Conservation (phyloP, 345 rosid genomes). For the Bretschneidera sinensis region DNA sequence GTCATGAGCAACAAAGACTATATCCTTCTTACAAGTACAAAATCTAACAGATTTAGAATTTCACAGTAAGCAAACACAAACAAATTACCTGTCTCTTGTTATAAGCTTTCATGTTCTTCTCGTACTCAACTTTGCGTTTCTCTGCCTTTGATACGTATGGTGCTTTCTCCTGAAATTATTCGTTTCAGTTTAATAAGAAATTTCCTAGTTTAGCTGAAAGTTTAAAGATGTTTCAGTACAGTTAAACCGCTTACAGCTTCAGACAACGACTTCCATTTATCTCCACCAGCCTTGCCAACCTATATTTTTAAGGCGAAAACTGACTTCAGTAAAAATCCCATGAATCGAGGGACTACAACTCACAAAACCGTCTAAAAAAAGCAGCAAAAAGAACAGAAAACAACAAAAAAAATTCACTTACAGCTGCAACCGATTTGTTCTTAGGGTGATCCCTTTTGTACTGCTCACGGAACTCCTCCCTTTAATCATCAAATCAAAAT, state of each 20-base stretch:
- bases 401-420: slow-evolving; percentile 39
- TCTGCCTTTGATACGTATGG: slow-evolving; percentile 79
- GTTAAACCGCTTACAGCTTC: slow-evolving; percentile 44
- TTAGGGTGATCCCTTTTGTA: slow-evolving; percentile 92
- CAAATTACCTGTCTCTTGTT: slow-evolving; percentile 70
- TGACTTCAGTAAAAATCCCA: too few relatives aligned
- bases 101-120: slow-evolving; percentile 87
- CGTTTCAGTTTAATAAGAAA: background rate
- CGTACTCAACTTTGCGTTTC: slow-evolving; percentile 81
- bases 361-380: background rate
- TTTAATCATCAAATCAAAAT: slow-evolving; percentile 17
- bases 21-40: background rate
- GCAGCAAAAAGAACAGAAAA: background rate
- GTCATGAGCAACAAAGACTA: background rate
- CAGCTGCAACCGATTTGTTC: slow-evolving; percentile 92
- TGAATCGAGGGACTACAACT: too few relatives aligned
- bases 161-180: slow-evolving; percentile 72
- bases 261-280: slow-evolving; percentile 85
- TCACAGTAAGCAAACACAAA: background rate
- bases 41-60: too few relatives aligned
- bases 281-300: slow-evolving; percentile 99
- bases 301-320: too few relatives aligned
- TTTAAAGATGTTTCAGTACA: background rate
- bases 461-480: slow-evolving; percentile 89
- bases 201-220: background rate